phyloP scores from a whole-genome alignment of 257 asterid genomes.

The Ligustrum vulgare region DNA sequence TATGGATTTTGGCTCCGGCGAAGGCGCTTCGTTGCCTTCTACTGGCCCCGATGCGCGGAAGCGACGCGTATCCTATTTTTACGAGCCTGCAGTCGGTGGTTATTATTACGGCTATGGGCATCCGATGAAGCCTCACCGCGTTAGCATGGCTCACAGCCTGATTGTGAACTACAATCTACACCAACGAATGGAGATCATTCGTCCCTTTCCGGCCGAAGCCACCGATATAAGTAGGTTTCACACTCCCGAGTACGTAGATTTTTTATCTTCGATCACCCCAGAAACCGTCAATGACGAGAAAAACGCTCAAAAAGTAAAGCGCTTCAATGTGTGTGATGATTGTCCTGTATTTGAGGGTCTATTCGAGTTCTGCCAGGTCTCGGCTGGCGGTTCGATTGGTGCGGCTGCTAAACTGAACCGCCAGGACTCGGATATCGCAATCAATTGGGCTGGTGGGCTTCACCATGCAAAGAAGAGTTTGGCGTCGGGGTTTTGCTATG shows the following conservation, averaged over 20 bases:
- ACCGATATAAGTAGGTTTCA: conserved; percentile 60
- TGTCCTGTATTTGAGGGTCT: conserved; percentile 72
- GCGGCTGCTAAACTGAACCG: conserved; percentile 75
- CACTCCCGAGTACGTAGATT: conserved; percentile 69
- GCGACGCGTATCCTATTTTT: conserved; percentile 78
- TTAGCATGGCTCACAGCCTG: conserved; percentile 76
- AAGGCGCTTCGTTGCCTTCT: conserved; percentile 68
- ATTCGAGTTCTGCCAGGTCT: conserved; percentile 68
- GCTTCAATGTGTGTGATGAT: conserved; percentile 70
- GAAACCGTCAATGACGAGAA: conserved; percentile 51
- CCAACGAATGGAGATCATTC: conserved; percentile 63
- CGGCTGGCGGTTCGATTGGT: conserved; percentile 83
- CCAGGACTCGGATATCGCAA: conserved; percentile 78
- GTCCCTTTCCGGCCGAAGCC: conserved; percentile 59
- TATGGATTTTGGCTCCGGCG: conserved; percentile 38
- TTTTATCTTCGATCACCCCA: conserved; percentile 58
- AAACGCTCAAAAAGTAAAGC: conserved; percentile 49
- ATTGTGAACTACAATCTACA: conserved; percentile 66
- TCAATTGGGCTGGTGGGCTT: conserved; percentile 93
- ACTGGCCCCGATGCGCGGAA: conserved; percentile 66
- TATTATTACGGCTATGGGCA: conserved; percentile 77
- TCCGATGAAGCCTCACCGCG: conserved; percentile 87
- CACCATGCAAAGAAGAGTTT: conserved; percentile 87
- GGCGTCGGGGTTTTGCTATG: conserved; percentile 82
- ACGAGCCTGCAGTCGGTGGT: conserved; percentile 70